Percentiles rank a stretch among this genome's conserved stretches.
phyloP scores from a whole-genome alignment of 1,139 yeast species.

The Spathaspora sp. region DNA sequence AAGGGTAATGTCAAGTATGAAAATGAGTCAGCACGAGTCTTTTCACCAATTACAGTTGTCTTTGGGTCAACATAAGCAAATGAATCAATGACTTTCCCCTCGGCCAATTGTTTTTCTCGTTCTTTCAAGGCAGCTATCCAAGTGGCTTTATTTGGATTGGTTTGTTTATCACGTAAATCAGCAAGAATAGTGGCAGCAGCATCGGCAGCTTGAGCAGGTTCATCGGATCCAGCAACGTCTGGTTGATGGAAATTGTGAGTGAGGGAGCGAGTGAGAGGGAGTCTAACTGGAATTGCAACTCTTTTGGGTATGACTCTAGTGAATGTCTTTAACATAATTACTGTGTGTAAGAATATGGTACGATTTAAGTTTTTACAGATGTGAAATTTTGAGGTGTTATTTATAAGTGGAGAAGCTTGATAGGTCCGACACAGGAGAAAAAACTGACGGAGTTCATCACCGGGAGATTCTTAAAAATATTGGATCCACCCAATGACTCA shows the following conservation, averaged over 20 bases:
- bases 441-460: too few relatives aligned
- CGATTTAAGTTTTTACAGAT: too few relatives aligned
- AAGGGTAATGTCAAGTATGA: constrained; percentile 74
- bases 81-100: constrained; percentile 70
- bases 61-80: constrained; percentile 71
- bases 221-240: constrained; percentile 38
- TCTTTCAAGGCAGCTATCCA: constrained; percentile 86
- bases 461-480: too few relatives aligned
- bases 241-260: constrained; percentile 33
- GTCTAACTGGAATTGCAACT: not conserved
- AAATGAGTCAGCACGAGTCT: constrained; percentile 75
- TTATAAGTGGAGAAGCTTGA: not conserved
- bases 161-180: constrained; percentile 41
- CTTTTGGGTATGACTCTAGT: not conserved
- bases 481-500: too few relatives aligned
- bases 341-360: not conserved
- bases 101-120: constrained; percentile 64
- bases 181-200: constrained; percentile 65
- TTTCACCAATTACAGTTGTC: constrained; percentile 68
- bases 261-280: not conserved
- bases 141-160: constrained; percentile 57
- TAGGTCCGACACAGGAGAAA: too few relatives aligned
- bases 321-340: not conserved
- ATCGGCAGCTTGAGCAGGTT: constrained; percentile 63
- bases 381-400: not conserved